phyloP scores from a whole-genome alignment of 2,329 filamentous ascomycete genomes.

The Aspergillus versicolor region DNA sequence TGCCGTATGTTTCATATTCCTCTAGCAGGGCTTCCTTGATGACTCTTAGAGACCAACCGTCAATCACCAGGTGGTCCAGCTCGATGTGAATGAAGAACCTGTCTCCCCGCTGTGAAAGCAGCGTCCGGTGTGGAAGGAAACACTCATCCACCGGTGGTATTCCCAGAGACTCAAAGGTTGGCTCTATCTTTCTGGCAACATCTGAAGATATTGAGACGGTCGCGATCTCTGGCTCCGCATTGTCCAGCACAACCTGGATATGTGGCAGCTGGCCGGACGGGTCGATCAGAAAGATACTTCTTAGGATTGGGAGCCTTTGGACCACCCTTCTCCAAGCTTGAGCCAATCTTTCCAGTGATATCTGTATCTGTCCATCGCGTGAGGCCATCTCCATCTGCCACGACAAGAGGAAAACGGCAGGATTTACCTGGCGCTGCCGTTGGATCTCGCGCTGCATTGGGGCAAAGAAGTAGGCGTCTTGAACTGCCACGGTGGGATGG shows the following conservation, averaged over 20 bases:
- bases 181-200: neutral
- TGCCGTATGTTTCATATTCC: neutral
- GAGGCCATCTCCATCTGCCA: neutral
- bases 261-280: neutral
- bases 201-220: neutral
- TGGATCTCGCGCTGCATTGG: neutral
- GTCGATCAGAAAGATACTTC: neutral
- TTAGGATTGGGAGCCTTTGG: neutral
- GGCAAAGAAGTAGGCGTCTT: neutral
- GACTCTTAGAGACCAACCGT: neutral
- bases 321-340: neutral
- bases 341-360: neutral
- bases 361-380: fast-evolving
- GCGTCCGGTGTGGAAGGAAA: neutral
- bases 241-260: neutral
- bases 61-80: neutral
- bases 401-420: neutral
- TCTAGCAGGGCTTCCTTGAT: neutral
- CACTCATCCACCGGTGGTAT: neutral
- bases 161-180: neutral
- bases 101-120: neutral
- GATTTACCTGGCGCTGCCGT: neutral
- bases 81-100: neutral
- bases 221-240: neutral
- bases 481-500: neutral